phyloP scores from a whole-genome alignment of 2,329 filamentous ascomycete species.

The Cytospora schulzeri region DNA sequence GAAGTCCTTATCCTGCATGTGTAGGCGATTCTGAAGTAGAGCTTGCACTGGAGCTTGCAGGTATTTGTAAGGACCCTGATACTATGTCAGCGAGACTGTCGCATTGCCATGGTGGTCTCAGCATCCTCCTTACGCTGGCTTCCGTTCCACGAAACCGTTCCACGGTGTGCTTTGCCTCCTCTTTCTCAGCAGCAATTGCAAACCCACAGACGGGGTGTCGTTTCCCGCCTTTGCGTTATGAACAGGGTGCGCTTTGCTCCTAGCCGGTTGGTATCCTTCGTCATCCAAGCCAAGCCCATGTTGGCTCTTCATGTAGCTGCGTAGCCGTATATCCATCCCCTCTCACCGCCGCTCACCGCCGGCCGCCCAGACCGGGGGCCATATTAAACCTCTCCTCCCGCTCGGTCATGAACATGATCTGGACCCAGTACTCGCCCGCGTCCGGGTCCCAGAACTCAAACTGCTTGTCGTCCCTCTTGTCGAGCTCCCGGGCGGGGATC shows the following conservation, averaged over 20 bases:
- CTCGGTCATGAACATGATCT: conserved; percentile 98
- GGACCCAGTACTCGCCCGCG: conserved; percentile 95
- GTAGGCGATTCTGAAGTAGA: neutral
- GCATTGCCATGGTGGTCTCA: conserved; percentile 5
- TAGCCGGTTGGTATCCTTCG: neutral
- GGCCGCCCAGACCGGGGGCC: conserved; percentile 60
- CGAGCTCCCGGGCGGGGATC: conserved; percentile 89
- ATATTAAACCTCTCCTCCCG: conserved; percentile 84
- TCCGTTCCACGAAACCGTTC: too few relatives aligned
- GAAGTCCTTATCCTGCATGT: neutral
- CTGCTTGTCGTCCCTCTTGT: conserved; percentile 82
- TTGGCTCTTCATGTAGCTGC: neutral
- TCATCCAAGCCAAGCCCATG: neutral
- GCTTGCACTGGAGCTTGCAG: neutral
- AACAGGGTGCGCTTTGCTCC: neutral
- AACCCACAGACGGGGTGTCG: neutral
- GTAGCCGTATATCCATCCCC: neutral
- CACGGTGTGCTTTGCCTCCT: neutral
- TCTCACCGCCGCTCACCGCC: too few relatives aligned
- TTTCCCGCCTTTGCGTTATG: neutral
- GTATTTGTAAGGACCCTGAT: neutral
- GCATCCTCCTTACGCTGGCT: conserved; percentile 14
- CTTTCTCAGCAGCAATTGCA: neutral
- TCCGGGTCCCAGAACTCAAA: conserved; percentile 97
- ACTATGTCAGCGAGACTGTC: conserved; percentile 7